Evolutionary conservation across 1,284 basidiomycete genomes (phyloP), one percentile per base, ranked within the genome.

Genomic region (Sporisorium graminicola): DNA sequence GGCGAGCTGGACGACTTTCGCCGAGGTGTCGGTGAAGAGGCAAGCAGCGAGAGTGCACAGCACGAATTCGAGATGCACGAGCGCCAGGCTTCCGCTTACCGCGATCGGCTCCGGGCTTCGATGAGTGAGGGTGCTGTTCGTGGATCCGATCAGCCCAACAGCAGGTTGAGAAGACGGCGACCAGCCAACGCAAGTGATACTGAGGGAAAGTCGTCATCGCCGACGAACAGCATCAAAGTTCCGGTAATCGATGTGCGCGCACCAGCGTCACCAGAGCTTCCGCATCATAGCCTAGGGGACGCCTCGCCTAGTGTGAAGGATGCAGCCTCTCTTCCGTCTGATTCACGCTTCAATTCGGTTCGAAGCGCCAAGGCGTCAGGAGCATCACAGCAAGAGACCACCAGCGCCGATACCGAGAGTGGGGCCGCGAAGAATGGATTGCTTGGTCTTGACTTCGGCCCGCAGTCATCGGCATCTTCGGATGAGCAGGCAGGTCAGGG

Each of bases 11-110:
- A 74, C 53, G 65, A 69, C 20, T 72, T 76, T n/a, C 74, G 74
- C 37, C 37, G 61, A 40, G 63, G 65, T 18, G 58, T 61, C 6
- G 75, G 66, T 3, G 68, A 78, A 20, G 62, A 70, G 44, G 76
- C 71, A 26, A 65, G 62, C 57, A 64, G 68, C 20, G 67, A 65
- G 52, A 61, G 70, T 18, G 60, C 55, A 5, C 67, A 70, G 54
- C 71, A 69, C 50, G 77, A 77, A 43, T 80, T 80, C 24, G 76
- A 78, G 60, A 72, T 77, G 74, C 70, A 74, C 47, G 74, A 79
- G 40, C 53, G 64, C 5, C 59, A 79, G 43, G 65, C 69, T 27
- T 61, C 60, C 14, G 68, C 62, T 8, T 76, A 76, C 35, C 58
- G 65, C 12, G 65, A 72, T 29, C 62, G 60, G 6, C 42, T 76